These are phyloP conservation scores for Cytauxzoon felis DNA, from an alignment of 169 alveolate species.

Conservation along the genomic window DNA sequence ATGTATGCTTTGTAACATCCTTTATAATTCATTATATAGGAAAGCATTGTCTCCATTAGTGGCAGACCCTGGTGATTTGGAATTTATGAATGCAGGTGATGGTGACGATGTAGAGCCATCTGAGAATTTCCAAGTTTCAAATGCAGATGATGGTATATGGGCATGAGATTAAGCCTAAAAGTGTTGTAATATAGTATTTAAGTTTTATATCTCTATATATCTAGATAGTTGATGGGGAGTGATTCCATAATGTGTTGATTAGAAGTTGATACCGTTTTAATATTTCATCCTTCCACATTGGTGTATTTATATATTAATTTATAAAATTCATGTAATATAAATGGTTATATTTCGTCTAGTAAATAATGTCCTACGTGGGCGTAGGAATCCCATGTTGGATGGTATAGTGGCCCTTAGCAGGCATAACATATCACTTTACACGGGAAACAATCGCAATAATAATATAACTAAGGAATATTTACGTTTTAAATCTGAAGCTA, in stretches of 20 bases:
- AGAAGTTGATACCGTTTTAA: background rate
- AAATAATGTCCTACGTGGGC: background rate
- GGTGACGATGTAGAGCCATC: slow-evolving; percentile 46
- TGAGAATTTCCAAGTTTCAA: slow-evolving; percentile 43
- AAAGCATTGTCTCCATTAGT: slow-evolving; percentile 4
- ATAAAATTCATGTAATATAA: background rate
- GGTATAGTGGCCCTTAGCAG: background rate
- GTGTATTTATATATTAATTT: background rate
- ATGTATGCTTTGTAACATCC: too few relatives aligned
- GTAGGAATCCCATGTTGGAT: background rate
- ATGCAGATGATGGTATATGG: slow-evolving; percentile 54
- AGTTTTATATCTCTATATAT: background rate
- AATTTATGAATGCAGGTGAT: slow-evolving; percentile 30
- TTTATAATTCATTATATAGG: too few relatives aligned
- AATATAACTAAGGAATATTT: too few relatives aligned
- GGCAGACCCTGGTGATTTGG: slow-evolving; percentile 14
- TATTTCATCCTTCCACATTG: background rate
- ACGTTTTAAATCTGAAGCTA: slow-evolving; percentile 57
- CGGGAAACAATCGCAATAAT: background rate
- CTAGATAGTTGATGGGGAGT: background rate
- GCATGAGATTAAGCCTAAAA: slow-evolving; percentile 15
- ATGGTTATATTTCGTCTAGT: background rate
- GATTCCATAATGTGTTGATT: background rate
- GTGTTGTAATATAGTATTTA: background rate
- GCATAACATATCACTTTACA: background rate